Percentiles rank a stretch among this genome's conserved stretches.
phyloP scores from a whole-genome alignment of 1,284 basidiomycete species.

The Chondrostereum purpureum region DNA sequence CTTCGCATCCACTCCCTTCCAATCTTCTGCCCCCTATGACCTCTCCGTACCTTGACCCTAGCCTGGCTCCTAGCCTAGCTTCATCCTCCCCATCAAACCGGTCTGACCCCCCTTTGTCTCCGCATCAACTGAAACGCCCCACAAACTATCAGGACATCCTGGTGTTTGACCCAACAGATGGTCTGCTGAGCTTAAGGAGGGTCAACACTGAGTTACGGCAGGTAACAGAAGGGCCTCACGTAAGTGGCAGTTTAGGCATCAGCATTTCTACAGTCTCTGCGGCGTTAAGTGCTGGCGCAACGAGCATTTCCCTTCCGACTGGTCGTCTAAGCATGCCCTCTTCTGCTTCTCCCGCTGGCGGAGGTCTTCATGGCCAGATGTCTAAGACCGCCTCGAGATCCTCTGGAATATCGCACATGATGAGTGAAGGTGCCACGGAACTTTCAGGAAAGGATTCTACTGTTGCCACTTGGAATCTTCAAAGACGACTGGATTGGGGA shows the following conservation, averaged over 20 bases:
- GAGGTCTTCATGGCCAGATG: constrained; percentile 3
- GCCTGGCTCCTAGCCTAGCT: constrained; percentile 16
- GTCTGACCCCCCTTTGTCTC: constrained; percentile 19
- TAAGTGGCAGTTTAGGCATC: constrained; percentile 1
- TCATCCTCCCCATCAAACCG: constrained; percentile 25
- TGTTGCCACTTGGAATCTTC: constrained; percentile 65
- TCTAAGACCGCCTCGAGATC: constrained; percentile 4
- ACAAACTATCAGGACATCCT: constrained; percentile 57
- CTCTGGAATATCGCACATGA: constrained; percentile 30
- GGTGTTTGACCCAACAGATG: constrained; percentile 56
- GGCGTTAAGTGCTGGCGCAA: neutral
- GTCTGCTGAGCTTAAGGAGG: constrained; percentile 49
- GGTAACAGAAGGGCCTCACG: neutral
- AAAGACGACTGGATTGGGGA: constrained; percentile 44
- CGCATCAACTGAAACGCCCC: constrained; percentile 27
- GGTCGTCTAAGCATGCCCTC: neutral
- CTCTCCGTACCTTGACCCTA: constrained; percentile 19
- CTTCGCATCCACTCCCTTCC: constrained; percentile 27
- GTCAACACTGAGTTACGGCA: constrained; percentile 19
- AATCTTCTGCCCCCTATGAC: constrained; percentile 34
- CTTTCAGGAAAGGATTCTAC: constrained; percentile 46
- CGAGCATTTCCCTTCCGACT: neutral
- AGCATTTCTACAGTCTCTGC: neutral
- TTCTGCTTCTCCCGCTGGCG: constrained; percentile 14
- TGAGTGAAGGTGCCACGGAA: constrained; percentile 28